Evolutionary conservation across 345 rosid genomes (phyloP), one percentile per base, ranked within the genome.

Genomic region (Syzygium oleosum): DNA sequence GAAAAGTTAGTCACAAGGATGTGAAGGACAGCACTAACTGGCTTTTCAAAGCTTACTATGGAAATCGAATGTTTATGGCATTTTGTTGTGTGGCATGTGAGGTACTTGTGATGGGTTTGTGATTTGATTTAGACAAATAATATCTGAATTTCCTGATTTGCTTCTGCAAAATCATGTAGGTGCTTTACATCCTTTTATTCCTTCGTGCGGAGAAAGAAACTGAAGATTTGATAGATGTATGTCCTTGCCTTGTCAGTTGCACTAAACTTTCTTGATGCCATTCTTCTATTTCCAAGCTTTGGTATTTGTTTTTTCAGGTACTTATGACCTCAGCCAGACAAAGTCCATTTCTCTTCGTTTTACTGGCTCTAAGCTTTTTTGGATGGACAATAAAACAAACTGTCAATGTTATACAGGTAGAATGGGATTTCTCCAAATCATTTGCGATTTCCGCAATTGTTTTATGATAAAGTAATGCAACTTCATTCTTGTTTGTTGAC

Each of bases 31-130:
- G 99, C 92, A 93, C 94, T 23, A 97, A 88, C 89, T 96, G 98
- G 99, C 96, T 97, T 89, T 96, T 96, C 91, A 96, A 63, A 91
- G 94, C 94, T 73, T 97, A 97, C 94, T 97, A 96, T 90, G 99
- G 99, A 55, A 95, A 96, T 90, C 91, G 99, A 34, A 92, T 94
- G 94, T 96, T 97, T 91, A 96, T 97, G 98, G 95, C 95, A 87
- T 97, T 92, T 90, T 97, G 99, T 87, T 96, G 98, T 34, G 97
- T 91, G 89, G 97, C 99, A 6, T 98, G 99, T 84, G 99, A 98
- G 99, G 99, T 94, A 93, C 90, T 73, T 85, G 29, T 63, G 61
- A 51, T 65, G 6, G 68, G n/a, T 85, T 85, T 34, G 41, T 80
- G 9, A 27, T 10, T 49, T 25, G 54, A 12, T 46, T n/a, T 14